Base-by-base conservation (phyloP, 257 asterid species). In the Rubia yunnanensis region DNA sequence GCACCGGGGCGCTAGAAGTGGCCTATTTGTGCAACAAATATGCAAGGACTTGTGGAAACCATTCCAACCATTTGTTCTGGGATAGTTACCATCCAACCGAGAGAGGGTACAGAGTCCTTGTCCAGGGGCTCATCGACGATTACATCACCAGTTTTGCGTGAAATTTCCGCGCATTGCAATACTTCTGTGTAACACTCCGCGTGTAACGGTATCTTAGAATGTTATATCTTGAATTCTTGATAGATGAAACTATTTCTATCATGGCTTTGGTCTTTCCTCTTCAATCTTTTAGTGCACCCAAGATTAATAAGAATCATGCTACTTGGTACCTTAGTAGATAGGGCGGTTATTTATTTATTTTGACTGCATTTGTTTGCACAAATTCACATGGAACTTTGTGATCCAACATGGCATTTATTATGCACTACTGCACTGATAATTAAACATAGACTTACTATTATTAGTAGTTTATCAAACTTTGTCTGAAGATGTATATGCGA, bases 11-110 rank as follows among this genome's bases (percentile, higher is more conserved):
- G 0, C 27, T 80, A 17, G 85, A 80, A 57, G 72, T 63, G 22
- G 57, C 20, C 5, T 2, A 60, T 22, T 70, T 72, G 27, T 80
- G 85, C 74, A 77, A 77, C 60, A 69, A 44, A 26, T 68, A 36
- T 10, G 54, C 65, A 5, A 32, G n/a, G 1, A 78, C 78, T 4
- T 81, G 86, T 73, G 52, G 63, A 46, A 76, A 78, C 13, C 76
- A 59, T 53, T 7, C 72, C 9, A 70, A 65, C 36, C 73, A 70
- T 70, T 52, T 81, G 0, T 75, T 81, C 28, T 81, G 86, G 86
- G 86, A 78, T 62, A 69, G 74, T 73, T 76, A 61, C 35, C 86
- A 78, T 73, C 86, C 81, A 15, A 75, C 86, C 0, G 81, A 75
- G 52, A 66, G 26, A 68, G 83, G 68, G 11, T 81, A 73, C 69